Evolutionary conservation across 176 grass and related monocot genomes (phyloP).

Genomic region (Bonia amplexicaulis): DNA sequence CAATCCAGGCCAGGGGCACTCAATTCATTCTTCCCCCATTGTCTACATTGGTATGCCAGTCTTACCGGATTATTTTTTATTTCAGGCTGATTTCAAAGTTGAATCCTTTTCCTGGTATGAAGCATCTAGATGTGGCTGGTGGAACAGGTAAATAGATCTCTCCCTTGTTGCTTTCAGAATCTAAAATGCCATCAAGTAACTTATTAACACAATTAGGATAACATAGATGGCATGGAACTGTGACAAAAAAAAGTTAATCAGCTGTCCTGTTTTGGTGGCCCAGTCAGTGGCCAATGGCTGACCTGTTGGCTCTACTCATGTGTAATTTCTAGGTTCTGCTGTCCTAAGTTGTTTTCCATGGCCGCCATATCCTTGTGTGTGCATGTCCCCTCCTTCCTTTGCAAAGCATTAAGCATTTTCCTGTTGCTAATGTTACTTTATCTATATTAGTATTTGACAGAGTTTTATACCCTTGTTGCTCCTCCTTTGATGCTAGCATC

Average conservation of each 20-base stretch:
- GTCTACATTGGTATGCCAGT: not conserved
- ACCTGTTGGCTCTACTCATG: not conserved
- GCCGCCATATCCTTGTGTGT: no score
- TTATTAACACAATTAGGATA: not conserved
- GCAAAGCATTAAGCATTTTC: not conserved
- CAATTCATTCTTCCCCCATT: not conserved
- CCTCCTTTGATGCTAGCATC: not conserved
- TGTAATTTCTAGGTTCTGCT: no score
- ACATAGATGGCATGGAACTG: not conserved
- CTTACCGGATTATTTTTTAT: not conserved
- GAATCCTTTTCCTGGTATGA: constrained; percentile 89
- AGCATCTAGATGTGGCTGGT: constrained; percentile 92
- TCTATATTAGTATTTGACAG: not conserved
- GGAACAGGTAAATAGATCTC: constrained; percentile 59
- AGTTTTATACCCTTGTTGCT: not conserved
- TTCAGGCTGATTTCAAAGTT: constrained; percentile 69
- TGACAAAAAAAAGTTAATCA: not conserved
- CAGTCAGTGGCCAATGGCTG: not conserved
- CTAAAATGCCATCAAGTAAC: not conserved
- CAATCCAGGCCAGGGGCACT: not conserved
- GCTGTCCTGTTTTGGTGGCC: not conserved
- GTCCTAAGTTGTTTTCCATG: no score
- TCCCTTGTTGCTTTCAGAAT: not conserved
- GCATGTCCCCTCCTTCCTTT: not conserved
- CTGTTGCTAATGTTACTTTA: not conserved